A percentile compares a stretch with the other conserved stretches of the same genome.
Conservation (phyloP, 2,329 filamentous ascomycete genomes). For the Sphaerulina musiva region DNA sequence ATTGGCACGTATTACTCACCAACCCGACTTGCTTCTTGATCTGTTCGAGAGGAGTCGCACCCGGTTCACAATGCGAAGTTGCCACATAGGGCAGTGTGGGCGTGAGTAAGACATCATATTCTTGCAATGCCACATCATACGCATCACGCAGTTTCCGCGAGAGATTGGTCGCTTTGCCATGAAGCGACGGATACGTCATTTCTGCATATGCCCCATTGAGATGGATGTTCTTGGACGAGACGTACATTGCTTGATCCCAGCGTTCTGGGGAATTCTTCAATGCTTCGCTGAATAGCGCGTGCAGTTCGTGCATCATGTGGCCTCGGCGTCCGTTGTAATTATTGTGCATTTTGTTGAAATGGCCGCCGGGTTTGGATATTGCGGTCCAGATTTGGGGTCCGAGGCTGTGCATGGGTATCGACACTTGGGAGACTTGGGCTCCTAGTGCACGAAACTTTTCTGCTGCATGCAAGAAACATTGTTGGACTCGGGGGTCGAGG, state of each 20-base stretch:
- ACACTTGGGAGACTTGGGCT: background rate
- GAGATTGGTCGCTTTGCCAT: background rate
- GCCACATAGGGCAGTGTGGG: conserved; percentile 46
- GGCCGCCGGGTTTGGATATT: background rate
- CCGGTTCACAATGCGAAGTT: conserved; percentile 38
- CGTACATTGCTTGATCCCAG: background rate
- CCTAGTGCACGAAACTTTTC: background rate
- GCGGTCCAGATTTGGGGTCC: background rate
- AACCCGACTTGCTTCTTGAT: conserved; percentile 49
- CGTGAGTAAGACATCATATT: conserved; percentile 44
- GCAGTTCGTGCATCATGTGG: background rate
- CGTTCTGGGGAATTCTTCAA: background rate
- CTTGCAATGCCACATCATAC: conserved; percentile 34
- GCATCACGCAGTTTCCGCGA: background rate
- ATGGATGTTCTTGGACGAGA: background rate
- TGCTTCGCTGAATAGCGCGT: background rate
- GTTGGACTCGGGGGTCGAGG: background rate
- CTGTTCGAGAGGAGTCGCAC: conserved; percentile 40
- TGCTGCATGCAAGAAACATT: background rate
- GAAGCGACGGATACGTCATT: background rate
- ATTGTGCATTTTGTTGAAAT: background rate
- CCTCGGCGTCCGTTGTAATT: background rate
- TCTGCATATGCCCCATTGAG: background rate
- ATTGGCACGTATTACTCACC: conserved; percentile 50
- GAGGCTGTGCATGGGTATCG: background rate